Conservation (phyloP, 2,329 filamentous ascomycete species). For the Pezicula rhizophila region DNA sequence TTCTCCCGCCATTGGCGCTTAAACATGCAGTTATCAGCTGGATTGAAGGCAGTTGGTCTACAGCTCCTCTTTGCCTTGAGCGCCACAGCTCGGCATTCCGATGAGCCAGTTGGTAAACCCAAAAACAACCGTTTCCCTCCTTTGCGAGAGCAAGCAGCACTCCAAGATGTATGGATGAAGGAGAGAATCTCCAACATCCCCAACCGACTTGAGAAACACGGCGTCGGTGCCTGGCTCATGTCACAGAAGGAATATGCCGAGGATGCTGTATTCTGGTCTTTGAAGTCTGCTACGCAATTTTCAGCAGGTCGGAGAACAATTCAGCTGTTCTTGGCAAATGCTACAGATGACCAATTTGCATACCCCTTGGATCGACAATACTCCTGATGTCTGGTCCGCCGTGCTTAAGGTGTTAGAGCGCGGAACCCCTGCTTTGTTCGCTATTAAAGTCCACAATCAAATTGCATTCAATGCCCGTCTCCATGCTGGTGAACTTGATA, state of each 20-base stretch:
- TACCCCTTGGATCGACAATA: constrained; percentile 44
- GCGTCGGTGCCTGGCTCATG: constrained; percentile 44
- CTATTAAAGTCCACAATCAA: constrained; percentile 38
- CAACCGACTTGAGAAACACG: constrained; percentile 36
- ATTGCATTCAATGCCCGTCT: constrained; percentile 41
- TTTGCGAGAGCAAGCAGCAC: constrained; percentile 36
- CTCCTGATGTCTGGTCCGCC: constrained; percentile 35
- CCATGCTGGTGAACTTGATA: constrained; percentile 40
- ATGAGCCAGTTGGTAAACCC: too few relatives aligned
- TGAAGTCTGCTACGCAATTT: constrained; percentile 40
- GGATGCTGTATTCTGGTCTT: constrained; percentile 45
- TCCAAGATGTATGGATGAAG: constrained; percentile 39
- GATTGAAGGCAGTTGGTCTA: too few relatives aligned
- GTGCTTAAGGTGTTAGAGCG: constrained; percentile 31
- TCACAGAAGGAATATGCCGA: constrained; percentile 46
- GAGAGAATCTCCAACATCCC: constrained; percentile 37
- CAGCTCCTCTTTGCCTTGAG: too few relatives aligned
- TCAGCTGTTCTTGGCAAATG: constrained; percentile 40
- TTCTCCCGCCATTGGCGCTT: too few relatives aligned
- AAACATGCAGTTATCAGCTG: too few relatives aligned
- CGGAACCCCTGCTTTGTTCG: constrained; percentile 33
- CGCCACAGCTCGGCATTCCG: too few relatives aligned
- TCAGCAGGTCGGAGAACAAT: constrained; percentile 44
- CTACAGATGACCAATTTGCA: constrained; percentile 23
- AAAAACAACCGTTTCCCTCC: constrained; percentile 27